Evolutionary conservation across 1,139 yeast genomes (phyloP).

Genomic region (Yamadazyma sp.): DNA sequence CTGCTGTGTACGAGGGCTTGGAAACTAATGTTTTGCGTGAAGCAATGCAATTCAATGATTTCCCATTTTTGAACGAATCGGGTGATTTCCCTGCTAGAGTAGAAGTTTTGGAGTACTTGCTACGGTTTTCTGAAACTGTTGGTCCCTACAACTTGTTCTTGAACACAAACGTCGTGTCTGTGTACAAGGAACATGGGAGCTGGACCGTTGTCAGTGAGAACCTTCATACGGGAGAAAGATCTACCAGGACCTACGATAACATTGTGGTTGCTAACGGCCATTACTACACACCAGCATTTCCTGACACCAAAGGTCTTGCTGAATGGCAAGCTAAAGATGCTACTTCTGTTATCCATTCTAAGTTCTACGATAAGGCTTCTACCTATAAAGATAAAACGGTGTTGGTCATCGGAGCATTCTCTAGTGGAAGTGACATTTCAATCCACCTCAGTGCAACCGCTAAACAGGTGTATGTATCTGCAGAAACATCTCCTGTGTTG

Average conservation of each 20-base stretch:
- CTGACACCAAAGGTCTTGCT: constrained; percentile 39
- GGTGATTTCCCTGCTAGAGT: constrained; percentile 35
- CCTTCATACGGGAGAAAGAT: constrained; percentile 1
- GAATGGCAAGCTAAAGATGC: constrained; percentile 38
- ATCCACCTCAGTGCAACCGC: constrained; percentile 27
- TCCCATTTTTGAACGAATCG: constrained; percentile 30
- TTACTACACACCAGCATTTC: constrained; percentile 43
- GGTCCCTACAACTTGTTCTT: constrained; percentile 11
- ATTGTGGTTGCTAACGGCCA: constrained; percentile 51
- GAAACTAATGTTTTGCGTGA: constrained; percentile 45
- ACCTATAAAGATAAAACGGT: constrained; percentile 35
- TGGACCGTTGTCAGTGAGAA: constrained; percentile 19
- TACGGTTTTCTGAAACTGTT: constrained; percentile 30
- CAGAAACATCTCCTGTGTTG: constrained; percentile 31
- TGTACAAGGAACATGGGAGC: constrained; percentile 16
- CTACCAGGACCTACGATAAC: constrained; percentile 34
- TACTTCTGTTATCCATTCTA: constrained; percentile 39
- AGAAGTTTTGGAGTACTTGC: constrained; percentile 37
- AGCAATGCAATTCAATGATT: constrained; percentile 41
- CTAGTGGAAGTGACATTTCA: constrained; percentile 49
- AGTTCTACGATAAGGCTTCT: constrained; percentile 33
- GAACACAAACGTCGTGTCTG: constrained; percentile 1
- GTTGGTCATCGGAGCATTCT: constrained; percentile 37
- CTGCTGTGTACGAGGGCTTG: constrained; percentile 47
- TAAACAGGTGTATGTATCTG: constrained; percentile 19